phyloP scores from a whole-genome alignment of 768 basidiomycete genomes.

The Termitomyces sp. region DNA sequence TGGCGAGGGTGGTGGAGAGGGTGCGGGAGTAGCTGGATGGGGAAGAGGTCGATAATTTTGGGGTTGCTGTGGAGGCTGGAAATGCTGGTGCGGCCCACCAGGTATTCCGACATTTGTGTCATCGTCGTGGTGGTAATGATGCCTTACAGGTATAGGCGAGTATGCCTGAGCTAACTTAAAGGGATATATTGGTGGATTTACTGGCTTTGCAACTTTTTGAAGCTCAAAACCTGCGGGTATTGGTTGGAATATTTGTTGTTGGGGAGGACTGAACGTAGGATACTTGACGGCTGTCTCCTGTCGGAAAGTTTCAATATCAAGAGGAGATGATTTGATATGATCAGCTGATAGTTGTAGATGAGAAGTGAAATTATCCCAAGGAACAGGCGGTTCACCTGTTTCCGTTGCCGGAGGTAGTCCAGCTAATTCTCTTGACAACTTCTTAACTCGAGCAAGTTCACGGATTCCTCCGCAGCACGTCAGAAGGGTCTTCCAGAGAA shows the following conservation, averaged over 20 bases:
- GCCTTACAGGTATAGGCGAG: slow-evolving; percentile 87
- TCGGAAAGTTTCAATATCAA: slow-evolving; percentile 86
- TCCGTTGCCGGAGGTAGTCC: slow-evolving; percentile 60
- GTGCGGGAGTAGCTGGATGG: slow-evolving; percentile 86
- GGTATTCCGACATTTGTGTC: slow-evolving; percentile 40
- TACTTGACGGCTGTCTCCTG: slow-evolving; percentile 93
- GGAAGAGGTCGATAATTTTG: slow-evolving; percentile 36
- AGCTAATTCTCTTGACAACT: slow-evolving; percentile 77
- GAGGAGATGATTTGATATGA: slow-evolving; percentile 82
- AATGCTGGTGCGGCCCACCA: slow-evolving; percentile 27
- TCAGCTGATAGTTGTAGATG: slow-evolving; percentile 31
- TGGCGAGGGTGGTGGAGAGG: slow-evolving; percentile 74
- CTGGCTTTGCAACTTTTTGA: slow-evolving; percentile 23
- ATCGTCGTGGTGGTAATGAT: slow-evolving; percentile 90
- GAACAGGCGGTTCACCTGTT: slow-evolving; percentile 21
- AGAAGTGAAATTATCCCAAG: background rate
- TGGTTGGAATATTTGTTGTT: slow-evolving; percentile 28
- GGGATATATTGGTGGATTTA: slow-evolving; percentile 34
- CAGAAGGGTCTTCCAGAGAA: slow-evolving; percentile 92
- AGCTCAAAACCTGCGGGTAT: slow-evolving; percentile 24
- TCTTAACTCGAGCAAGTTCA: slow-evolving; percentile 80
- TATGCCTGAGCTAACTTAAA: slow-evolving; percentile 85
- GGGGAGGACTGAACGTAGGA: slow-evolving; percentile 80
- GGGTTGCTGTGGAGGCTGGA: slow-evolving; percentile 25
- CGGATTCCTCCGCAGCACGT: slow-evolving; percentile 91